Conservation (phyloP, 129 eudicot species). For the Apium graveolens region DNA sequence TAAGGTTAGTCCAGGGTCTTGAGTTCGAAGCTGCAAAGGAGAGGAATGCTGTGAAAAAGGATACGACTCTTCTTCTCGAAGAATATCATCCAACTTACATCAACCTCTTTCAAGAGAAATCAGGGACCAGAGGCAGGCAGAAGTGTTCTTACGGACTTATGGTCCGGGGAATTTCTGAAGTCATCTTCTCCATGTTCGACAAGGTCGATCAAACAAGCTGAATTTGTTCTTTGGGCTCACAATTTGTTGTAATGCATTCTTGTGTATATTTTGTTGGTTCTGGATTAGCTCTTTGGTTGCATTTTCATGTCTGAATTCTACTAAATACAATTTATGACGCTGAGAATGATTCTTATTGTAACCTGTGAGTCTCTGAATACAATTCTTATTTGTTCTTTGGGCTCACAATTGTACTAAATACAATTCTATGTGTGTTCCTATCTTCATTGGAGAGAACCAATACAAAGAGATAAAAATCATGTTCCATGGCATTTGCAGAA, state of each 20-base stretch:
- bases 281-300: neutral
- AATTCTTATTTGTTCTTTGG: no score
- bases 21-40: neutral
- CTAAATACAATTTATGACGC: neutral
- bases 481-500: no score
- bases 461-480: no score
- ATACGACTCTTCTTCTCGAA: neutral
- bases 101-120: neutral
- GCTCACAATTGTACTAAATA: neutral
- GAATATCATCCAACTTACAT: neutral
- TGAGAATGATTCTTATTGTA: neutral
- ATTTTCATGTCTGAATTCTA: neutral
- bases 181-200: neutral
- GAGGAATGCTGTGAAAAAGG: neutral
- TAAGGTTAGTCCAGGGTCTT: neutral
- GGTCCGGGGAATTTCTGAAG: neutral
- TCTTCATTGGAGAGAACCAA: neutral
- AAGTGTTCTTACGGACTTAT: neutral
- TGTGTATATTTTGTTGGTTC: neutral
- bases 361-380: neutral
- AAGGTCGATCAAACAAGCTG: neutral
- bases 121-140: constrained; percentile 1
- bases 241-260: neutral
- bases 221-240: neutral
- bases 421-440: no score